phyloP scores from a whole-genome alignment of 345 rosid species.

The Camelina neglecta region DNA sequence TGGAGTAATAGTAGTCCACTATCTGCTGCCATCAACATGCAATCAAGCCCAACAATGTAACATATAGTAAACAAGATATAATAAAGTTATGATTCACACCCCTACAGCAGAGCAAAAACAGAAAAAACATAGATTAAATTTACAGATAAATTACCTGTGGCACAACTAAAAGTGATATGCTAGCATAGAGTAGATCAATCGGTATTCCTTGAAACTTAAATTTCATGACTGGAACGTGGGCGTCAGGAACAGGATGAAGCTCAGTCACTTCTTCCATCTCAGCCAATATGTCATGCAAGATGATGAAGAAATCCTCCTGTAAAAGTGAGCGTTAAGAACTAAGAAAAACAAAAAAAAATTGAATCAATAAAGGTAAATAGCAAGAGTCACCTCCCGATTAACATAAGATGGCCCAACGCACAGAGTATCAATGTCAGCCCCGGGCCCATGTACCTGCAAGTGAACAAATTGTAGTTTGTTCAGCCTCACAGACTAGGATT shows the following conservation, averaged over 20 bases:
- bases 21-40: background rate
- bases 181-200: slow-evolving; percentile 94
- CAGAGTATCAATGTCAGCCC: slow-evolving; percentile 86
- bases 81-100: background rate
- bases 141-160: slow-evolving; percentile 69
- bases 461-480: slow-evolving; percentile 6
- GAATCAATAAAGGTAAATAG: slow-evolving; percentile 22
- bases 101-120: background rate
- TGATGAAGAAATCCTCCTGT: slow-evolving; percentile 87
- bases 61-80: background rate
- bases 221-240: slow-evolving; percentile 98
- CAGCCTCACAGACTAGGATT: background rate
- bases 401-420: slow-evolving; percentile 98
- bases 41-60: background rate
- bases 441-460: slow-evolving; percentile 89
- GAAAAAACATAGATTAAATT: background rate
- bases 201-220: slow-evolving; percentile 91
- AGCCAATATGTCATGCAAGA: slow-evolving; percentile 66
- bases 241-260: slow-evolving; percentile 93
- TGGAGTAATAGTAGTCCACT: background rate
- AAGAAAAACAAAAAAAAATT: background rate
- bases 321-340: slow-evolving; percentile 25
- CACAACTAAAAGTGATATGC: slow-evolving; percentile 75
- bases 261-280: slow-evolving; percentile 88
- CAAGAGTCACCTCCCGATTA: slow-evolving; percentile 69